phyloP scores from a whole-genome alignment of 169 alveolate genomes.

The Plasmodium gaboni region DNA sequence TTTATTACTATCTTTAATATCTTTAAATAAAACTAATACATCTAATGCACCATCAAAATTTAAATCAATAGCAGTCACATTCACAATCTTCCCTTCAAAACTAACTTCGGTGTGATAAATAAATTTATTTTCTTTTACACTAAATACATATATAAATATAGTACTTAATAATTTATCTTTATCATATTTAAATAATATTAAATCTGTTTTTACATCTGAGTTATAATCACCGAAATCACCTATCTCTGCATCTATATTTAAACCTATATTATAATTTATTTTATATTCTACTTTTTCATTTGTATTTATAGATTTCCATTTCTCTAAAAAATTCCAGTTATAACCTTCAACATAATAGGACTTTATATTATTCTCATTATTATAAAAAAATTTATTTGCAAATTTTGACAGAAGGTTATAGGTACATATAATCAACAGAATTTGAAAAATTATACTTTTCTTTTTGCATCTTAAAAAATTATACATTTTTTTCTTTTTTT shows the following conservation, averaged over 20 bases:
- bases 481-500: background rate
- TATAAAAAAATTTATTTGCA: background rate
- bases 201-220: constrained; percentile 76
- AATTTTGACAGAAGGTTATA: background rate
- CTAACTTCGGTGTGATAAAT: constrained; percentile 42
- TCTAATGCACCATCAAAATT: constrained; percentile 81
- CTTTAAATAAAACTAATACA: constrained; percentile 77
- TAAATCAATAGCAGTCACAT: constrained; percentile 79
- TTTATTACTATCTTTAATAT: constrained; percentile 26
- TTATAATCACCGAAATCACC: constrained; percentile 76
- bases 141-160: constrained; percentile 47
- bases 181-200: constrained; percentile 63
- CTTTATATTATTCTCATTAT: background rate
- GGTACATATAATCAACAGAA: constrained; percentile 7
- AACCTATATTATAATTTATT: constrained; percentile 52
- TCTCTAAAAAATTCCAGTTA: constrained; percentile 64
- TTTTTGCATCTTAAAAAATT: constrained; percentile 14
- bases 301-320: constrained; percentile 60
- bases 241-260: constrained; percentile 68
- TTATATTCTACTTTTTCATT: constrained; percentile 65
- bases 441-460: constrained; percentile 1
- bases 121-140: constrained; percentile 26
- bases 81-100: constrained; percentile 77
- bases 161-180: constrained; percentile 31
- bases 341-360: constrained; percentile 26